phyloP scores from a whole-genome alignment of 2,329 filamentous ascomycete species.

The Diplodia sapinea region DNA sequence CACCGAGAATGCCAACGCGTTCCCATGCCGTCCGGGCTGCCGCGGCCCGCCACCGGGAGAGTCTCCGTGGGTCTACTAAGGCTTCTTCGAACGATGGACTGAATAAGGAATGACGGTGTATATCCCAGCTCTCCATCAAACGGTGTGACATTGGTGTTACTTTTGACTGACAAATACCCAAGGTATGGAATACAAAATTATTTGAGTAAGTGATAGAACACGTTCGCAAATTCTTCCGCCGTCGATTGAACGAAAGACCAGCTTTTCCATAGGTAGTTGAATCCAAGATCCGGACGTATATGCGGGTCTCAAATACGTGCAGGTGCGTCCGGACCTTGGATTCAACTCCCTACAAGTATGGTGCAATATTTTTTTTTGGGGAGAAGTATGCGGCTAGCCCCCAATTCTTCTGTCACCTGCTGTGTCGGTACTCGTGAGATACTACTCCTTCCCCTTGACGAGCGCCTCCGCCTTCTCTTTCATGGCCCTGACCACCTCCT shows the following conservation, averaged over 20 bases:
- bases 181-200: neutral
- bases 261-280: neutral
- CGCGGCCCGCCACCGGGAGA: neutral
- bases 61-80: constrained; percentile 13
- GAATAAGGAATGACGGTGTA: neutral
- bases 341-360: no score
- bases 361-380: no score
- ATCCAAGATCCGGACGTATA: no score
- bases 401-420: no score
- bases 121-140: neutral
- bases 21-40: neutral
- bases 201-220: neutral
- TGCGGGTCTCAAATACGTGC: no score
- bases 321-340: no score
- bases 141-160: neutral
- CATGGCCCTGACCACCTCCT: constrained; percentile 2
- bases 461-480: constrained; percentile 16
- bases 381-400: no score
- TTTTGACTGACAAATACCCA: neutral
- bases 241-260: neutral
- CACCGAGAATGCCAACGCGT: neutral
- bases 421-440: neutral
- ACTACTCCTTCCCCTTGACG: neutral
- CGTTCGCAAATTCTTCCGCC: neutral
- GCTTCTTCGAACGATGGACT: neutral